Evolutionary conservation across 164 flowering plant genomes (phyloP), one percentile per base, ranked within the genome.

Genomic region (Magnolia sinica): DNA sequence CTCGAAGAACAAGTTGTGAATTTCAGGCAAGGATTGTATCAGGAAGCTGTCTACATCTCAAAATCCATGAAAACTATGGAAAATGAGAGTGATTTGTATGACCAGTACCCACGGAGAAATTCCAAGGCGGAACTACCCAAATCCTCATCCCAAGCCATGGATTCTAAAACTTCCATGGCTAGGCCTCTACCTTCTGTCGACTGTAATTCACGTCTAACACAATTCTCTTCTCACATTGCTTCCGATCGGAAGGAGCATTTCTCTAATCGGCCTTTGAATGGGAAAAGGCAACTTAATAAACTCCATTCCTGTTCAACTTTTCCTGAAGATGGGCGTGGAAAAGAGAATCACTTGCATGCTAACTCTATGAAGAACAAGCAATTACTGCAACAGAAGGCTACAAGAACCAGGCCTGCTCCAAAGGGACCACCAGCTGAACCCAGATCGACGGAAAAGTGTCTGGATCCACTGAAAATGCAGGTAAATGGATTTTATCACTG

Each of bases 1-100:
- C 90, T 95, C 11, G 99, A 95, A 85, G 92, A 93, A 73, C 92
- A 93, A 76, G 88, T 95, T 74, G 97, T 93, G 77, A 87, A 87
- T 77, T 91, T 81, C 76, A 88, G 97, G 74, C 91, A 93, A 83
- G 97, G 91, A 51, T 80, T 95, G 65, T 91, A 93, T 80, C 89
- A 90, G 58, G 97, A 92, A 85, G 96, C 95, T 71, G 89, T 89
- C n/a, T 84, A 85, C 84, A 87, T 83, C 45, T 88, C 91, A 20
- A 87, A 89, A 10, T 89, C 93, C 55, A 90, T 88, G 84, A 88
- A 78, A 83, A 75, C 22, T 66, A 58, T 69, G 1, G 78, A 76
- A 52, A 69, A 24, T 80, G 77, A 82, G 8, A 71, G 69, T 14
- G 86, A 89, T 76, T 78, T 80, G 52, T 59, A 22, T 78, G 78